Evolutionary conservation across 805 yeast species (phyloP), one percentile per base, ranked within the genome.

Genomic region (Saccharomycopsis oosterbeekiorum): DNA sequence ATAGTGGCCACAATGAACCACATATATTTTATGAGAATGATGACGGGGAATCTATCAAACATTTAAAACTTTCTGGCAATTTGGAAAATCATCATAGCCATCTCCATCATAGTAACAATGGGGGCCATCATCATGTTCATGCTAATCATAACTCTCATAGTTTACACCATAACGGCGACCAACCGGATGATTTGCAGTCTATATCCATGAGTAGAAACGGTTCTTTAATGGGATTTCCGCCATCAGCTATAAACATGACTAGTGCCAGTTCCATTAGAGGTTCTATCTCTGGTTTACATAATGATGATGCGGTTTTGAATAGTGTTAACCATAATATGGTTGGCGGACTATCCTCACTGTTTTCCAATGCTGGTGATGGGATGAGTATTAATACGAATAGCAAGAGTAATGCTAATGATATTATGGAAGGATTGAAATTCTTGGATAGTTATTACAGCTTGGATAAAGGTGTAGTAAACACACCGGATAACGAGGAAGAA

Each of bases 1-100:
- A 47, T 47, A 24, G 53, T 21, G 53, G 53, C 4, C 53, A 47
- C 34, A 47, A 47, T 47, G 53, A 47, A 12, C 53, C 53, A 8
- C 53, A 47, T 21, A 14, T 47, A 47, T 47, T 47, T 47, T 47
- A 51, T 40, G 57, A 59, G 36, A 39, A 59, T 54, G 54, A 55
- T 29, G 43, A 41, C 34, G 55, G 42, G 47, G 53, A 47, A 47
- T 47, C 53, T 47, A 47, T 47, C 11, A 47, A 47, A 8, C 53
- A 47, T 10, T 47, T 47, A 21, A 47, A 47, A 47, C 53, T 47
- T 14, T 47, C 53, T 24, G 53, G 53, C 19, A 17, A 47, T 47
- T 47, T 24, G 4, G 53, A 47, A 9, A 47, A 26, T 47, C 53
- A 47, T 47, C 53, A 47, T 21, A n/a, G 34, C 9, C 53, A 47